phyloP scores from a whole-genome alignment of 306 rosid genomes.

The Malus asiatica region DNA sequence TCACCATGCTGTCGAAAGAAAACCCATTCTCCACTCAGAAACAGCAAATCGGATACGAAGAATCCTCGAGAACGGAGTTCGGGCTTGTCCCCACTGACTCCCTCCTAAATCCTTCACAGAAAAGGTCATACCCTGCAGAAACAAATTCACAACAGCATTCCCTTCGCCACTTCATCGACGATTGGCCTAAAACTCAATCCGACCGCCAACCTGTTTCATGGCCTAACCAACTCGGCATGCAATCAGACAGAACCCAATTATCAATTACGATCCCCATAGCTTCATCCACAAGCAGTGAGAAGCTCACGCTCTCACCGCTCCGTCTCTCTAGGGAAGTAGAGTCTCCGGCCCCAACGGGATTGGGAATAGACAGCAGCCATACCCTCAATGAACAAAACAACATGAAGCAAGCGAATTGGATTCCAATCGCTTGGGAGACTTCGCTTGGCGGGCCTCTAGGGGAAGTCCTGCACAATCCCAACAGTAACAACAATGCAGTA shows the following conservation, averaged over 20 bases:
- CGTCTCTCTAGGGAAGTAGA: slow-evolving; percentile 52
- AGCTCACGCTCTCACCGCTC: slow-evolving; percentile 57
- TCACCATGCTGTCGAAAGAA: slow-evolving; percentile 47
- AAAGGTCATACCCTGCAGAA: slow-evolving; percentile 23
- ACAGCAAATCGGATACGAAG: slow-evolving; percentile 42
- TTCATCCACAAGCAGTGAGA: slow-evolving; percentile 51
- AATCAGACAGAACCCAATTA: slow-evolving; percentile 57
- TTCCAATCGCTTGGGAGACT: slow-evolving; percentile 74
- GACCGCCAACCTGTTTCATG: slow-evolving; percentile 34
- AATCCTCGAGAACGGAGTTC: slow-evolving; percentile 50
- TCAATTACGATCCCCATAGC: slow-evolving; percentile 60
- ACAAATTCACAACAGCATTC: slow-evolving; percentile 45
- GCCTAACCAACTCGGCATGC: slow-evolving; percentile 38
- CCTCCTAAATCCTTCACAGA: slow-evolving; percentile 61
- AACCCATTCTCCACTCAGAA: slow-evolving; percentile 37
- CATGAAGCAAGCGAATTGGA: slow-evolving; percentile 51
- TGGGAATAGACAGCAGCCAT: slow-evolving; percentile 34
- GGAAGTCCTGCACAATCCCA: slow-evolving; percentile 60
- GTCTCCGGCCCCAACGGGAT: slow-evolving; percentile 46
- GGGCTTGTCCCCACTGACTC: slow-evolving; percentile 62
- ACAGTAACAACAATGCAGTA: slow-evolving; percentile 24
- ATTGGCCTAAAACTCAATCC: slow-evolving; percentile 50
- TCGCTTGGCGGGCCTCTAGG: slow-evolving; percentile 94
- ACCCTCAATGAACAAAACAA: slow-evolving; percentile 22
- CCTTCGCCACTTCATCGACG: slow-evolving; percentile 66